These are phyloP conservation scores for Bondarzewia mesenterica DNA, from an alignment of 1,284 basidiomycete genomes.

Conservation along the genomic window DNA sequence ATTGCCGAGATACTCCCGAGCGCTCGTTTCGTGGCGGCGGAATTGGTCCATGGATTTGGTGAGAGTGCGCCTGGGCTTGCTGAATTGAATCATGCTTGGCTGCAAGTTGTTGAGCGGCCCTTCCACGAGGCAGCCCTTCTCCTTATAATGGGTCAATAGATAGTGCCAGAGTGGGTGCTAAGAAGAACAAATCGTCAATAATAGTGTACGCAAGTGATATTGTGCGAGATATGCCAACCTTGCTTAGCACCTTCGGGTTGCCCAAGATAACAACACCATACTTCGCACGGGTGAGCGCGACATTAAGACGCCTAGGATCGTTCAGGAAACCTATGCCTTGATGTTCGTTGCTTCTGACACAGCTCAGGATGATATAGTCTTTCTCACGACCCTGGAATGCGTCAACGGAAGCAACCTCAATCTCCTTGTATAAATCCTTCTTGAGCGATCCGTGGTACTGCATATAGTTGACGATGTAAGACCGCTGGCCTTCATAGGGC, in stretches of 20 bases:
- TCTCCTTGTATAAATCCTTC: slow-evolving; percentile 99
- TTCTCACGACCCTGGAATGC: slow-evolving; percentile 99
- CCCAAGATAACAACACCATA: slow-evolving; percentile 98
- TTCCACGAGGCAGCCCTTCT: slow-evolving; percentile 90
- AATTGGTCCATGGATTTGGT: slow-evolving; percentile 86
- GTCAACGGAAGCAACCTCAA: slow-evolving; percentile 98
- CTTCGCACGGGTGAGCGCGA: slow-evolving; percentile 95
- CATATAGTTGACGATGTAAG: slow-evolving; percentile 99
- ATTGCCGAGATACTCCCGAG: slow-evolving; percentile 55
- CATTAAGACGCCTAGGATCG: slow-evolving; percentile 94
- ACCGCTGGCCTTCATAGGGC: slow-evolving; percentile 98
- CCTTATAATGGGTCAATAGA: slow-evolving; percentile 97
- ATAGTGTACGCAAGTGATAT: slow-evolving; percentile 2
- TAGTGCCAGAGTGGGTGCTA: slow-evolving; percentile 99
- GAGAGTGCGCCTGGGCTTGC: slow-evolving; percentile 83
- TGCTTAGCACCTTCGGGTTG: slow-evolving; percentile 98
- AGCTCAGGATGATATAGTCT: slow-evolving; percentile 98
- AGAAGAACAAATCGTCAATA: slow-evolving; percentile 12
- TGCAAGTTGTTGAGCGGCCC: slow-evolving; percentile 95
- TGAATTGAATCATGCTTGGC: slow-evolving; percentile 98
- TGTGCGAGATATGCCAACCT: slow-evolving; percentile 50
- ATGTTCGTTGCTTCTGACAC: slow-evolving; percentile 99
- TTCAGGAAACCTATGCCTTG: slow-evolving; percentile 99
- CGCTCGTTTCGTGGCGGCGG: slow-evolving; percentile 82
- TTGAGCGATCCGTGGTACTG: slow-evolving; percentile 97